Evolutionary conservation across 2,329 filamentous ascomycete genomes (phyloP), one percentile per base, ranked within the genome.

Genomic region (Dothistroma pini): DNA sequence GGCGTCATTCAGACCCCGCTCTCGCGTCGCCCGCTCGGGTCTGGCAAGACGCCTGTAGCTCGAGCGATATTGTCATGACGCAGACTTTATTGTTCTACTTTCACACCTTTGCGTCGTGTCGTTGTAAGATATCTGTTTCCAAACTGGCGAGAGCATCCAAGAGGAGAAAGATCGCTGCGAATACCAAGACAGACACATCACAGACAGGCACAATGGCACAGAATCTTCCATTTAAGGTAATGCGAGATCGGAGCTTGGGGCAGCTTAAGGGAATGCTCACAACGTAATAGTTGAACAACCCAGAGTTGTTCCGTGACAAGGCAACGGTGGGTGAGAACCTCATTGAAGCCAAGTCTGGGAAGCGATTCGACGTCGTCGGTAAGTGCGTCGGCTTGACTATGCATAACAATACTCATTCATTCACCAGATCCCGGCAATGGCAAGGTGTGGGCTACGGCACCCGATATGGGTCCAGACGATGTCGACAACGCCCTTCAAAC

Each of bases 401-500:
- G 11, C 11, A 52, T 25, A 58, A 10, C 22, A 34, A 35, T 16
- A n/a, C 44, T 54, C 16, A 57, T 19, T 6, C 38, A 41, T 31
- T 44, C 0, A n/a, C 35, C 49, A 85, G 84, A 82, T 61, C 80
- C 80, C 25, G 80, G 80, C 54, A 81, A 75, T 57, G 79, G 79
- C 68, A 79, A 81, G 63, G 65, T 76, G 22, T 82, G 79, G 79
- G 78, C 75, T 32, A 77, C 77, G 49, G 79, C 77, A 35, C 79
- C 80, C 4, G 77, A 75, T 51, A 81, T 78, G 67, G 76, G 78
- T 34, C 76, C 79, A 19, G 83, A 84, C 48, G 87, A 89, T 72
- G 86, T 88, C 58, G 82, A 87, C 61, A 73, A 72, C 4, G 83
- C 86, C 1, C 85, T 89, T 7, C 75, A 84, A 67, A 80, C 81